Evolutionary conservation across 148 eudicot genomes (phyloP), one percentile per base, ranked within the genome.

Genomic region (Rhododendron griersonianum): DNA sequence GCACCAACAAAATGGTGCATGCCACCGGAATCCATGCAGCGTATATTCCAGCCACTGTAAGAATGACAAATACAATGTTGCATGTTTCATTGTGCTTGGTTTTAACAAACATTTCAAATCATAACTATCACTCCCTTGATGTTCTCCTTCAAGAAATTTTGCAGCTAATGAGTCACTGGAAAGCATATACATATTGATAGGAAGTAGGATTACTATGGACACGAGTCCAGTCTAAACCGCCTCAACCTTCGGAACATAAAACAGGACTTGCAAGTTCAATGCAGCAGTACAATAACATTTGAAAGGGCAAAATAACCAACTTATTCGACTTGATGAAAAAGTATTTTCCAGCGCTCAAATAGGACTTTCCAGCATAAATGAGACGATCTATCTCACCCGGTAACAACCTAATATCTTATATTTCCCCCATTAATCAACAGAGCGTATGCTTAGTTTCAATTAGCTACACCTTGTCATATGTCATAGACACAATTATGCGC

Each of bases 1-100:
- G 99, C 98, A 87, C 99, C 99, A 86, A 95, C 99, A 85, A 91
- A 95, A 88, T 96, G 98, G 91, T 94, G 96, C 96, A 90, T 89
- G 65, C 89, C 84, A 80, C 99, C 99, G 59, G 99, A 96, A 89
- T 95, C 95, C 98, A 96, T 96, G 86, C 98, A 94, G 37, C 98
- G 94, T 87, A 96, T 63, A 86, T 94, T 86, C 99, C 99, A 96
- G 73, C 99, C 99, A 91, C 99, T 96, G 86, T 45, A 86, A 65
- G 75, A 87, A 45, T 37, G 48, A 45, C 15, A 86, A 33, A 86
- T 33, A 71, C 16, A 33, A 48, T 8, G 33, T 39, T 39, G 47
- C 50, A 78, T n/a, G 55, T 57, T 9, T 78, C 28, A 78, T 78
- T 45, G 23, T 75, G 45, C n/a, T 75, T 18, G 48, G 19, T 5